Evolutionary conservation across 495 filamentous ascomycete genomes (phyloP), one percentile per base, ranked within the genome.

Genomic region (Massariosphaeria phaeospora): DNA sequence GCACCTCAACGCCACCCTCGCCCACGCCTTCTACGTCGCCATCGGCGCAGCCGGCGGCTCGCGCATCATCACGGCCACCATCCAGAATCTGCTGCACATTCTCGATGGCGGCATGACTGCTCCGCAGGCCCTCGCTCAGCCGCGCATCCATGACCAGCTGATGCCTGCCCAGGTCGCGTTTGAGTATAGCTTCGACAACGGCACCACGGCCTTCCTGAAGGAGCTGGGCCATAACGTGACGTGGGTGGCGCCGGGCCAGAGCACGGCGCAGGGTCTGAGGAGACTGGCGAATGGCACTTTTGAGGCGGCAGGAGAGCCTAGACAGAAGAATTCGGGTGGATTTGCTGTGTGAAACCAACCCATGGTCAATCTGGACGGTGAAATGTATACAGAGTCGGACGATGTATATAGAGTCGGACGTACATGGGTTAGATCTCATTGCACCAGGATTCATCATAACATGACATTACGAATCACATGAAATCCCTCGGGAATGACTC

Each of bases 131-230:
- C 72, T 95, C 17, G 79, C 79, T 0, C 61, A 72, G 31, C 85
- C 88, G 2, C 71, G 90, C 0, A 60, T 93, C 15, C 91, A 96
- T 66, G 87, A 96, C 61, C 91, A 96, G 69, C 69, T 96, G 3
- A 66, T 84, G 33, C 91, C 91, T 0, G 81, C 85, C 38, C 68
- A 78, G 46, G 76, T 83, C 8, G 67, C 57, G 2, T 86, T 95
- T 21, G 91, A 96, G 64, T 83, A 82, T 29, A 71, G 70, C 1
- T 91, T 81, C 52, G 79, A 89, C 51, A 82, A 85, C 51, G 64
- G 62, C 7, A 85, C 86, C 0, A 80, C 82, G 10, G 79, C 75
- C 7, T 85, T 76, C 52, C 73, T 96, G 80, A 62, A 70, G 40
- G 60, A 60, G 0, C 71, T 78, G 41, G 84, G 84, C 0, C 85